These are phyloP conservation scores for Arthrobotrys pseudoclavata DNA, from an alignment of 2,329 filamentous ascomycete species.

Conservation along the genomic window DNA sequence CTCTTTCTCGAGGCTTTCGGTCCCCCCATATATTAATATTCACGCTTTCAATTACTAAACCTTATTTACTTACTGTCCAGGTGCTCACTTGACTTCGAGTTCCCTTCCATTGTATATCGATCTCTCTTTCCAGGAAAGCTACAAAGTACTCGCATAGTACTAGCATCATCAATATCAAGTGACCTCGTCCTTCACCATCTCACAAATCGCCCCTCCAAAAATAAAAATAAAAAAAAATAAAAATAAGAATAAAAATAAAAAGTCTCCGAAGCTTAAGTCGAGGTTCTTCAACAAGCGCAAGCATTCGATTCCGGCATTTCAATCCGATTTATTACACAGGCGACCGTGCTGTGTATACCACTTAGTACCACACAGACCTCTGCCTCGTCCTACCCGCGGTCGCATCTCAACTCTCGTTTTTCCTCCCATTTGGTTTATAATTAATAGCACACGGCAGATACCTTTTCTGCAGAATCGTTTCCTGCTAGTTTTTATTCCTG, in stretches of 20 bases:
- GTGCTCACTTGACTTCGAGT: slow-evolving; percentile 32
- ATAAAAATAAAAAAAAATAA: not conserved
- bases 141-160: not conserved
- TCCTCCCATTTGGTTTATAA: not conserved
- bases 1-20: not conserved
- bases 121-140: not conserved
- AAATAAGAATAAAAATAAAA: not conserved
- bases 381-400: slow-evolving; percentile 21
- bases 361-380: slow-evolving; percentile 23
- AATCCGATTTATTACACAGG: slow-evolving; percentile 46
- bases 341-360: slow-evolving; percentile 2
- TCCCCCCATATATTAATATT: not conserved
- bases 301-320: slow-evolving; percentile 9
- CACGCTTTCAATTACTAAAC: not conserved
- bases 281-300: not conserved
- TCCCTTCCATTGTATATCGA: not conserved
- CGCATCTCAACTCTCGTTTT: slow-evolving; percentile 16
- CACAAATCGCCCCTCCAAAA: not conserved
- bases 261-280: not conserved
- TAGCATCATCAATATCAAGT: slow-evolving; percentile 36
- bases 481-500: slow-evolving; percentile 1
- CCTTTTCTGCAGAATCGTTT: slow-evolving; percentile 15
- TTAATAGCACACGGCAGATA: slow-evolving; percentile 32
- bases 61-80: not conserved
- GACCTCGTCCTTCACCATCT: slow-evolving; percentile 26